Evolutionary conservation across 495 filamentous ascomycete species (phyloP), one percentile per base, ranked within the genome.

Genomic region (Aspergillus haitiensis): DNA sequence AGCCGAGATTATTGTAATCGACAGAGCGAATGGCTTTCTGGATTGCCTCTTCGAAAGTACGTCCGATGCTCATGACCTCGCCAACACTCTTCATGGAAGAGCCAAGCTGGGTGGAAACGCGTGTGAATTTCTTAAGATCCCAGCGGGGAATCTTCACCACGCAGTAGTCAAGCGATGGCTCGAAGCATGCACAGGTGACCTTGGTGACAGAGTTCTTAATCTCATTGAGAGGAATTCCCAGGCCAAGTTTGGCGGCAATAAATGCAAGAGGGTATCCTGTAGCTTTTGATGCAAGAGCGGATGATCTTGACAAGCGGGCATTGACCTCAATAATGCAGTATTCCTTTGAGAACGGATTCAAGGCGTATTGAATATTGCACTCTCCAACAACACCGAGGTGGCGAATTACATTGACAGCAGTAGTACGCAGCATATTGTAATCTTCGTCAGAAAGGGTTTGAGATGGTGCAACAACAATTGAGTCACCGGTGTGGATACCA

Each of bases 291-390:
- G 94, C 94, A 62, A 98, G 82, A 13, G 93, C 94, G 21, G 94
- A 98, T 34, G 94, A 98, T 65, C 94, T 87, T 51, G 94, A 98
- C 40, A 98, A 85, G 82, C 94, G 91, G 60, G 94, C 94, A 70
- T 98, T 98, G 81, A 98, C 95, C 73, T 98, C 94, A 67, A 98
- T 98, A 57, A 98, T 96, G 77, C 94, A 94, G 72, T 98, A 98
- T 76, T 98, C 94, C 72, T 86, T 87, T 1, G 93, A 97, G 79
- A 95, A 95, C 4, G 94, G 94, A 74, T 98, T 96, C 16, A 98
- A 81, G 10, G 93, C 93, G 75, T 98, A 98, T 76, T 98, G 94
- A 52, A 98, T 96, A 71, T 98, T 98, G 77, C 94, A 98, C 77
- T 98, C 94, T 65, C 94, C 94, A 37, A 98, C 92, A 55, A 98